These are phyloP conservation scores for Vaccinium darrowii DNA, from an alignment of 148 eudicot genomes.

Conservation along the genomic window DNA sequence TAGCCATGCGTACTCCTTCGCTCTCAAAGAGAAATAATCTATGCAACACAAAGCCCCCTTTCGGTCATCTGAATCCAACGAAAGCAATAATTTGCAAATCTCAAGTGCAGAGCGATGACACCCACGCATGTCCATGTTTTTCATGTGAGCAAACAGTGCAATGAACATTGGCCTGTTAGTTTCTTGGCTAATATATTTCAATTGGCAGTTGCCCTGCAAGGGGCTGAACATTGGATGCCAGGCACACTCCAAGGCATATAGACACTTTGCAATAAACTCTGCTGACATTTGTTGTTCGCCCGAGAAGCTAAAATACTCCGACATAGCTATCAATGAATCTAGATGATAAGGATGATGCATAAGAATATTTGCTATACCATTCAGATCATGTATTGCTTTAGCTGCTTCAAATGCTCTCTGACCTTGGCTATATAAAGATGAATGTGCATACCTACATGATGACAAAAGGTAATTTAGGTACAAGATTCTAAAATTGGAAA, in stretches of 20 bases:
- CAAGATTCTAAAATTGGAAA: neutral
- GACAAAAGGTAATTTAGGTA: constrained; percentile 7
- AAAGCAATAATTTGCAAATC: constrained; percentile 83
- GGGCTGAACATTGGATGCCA: constrained; percentile 94
- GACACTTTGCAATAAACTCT: constrained; percentile 67
- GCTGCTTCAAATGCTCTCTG: constrained; percentile 86
- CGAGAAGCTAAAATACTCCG: constrained; percentile 78
- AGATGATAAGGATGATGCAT: constrained; percentile 82
- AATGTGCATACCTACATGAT: constrained; percentile 65
- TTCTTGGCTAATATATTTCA: constrained; percentile 64
- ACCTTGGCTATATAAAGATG: constrained; percentile 67
- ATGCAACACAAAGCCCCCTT: constrained; percentile 79
- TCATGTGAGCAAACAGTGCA: constrained; percentile 79
- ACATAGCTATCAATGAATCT: constrained; percentile 78
- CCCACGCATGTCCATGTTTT: constrained; percentile 88
- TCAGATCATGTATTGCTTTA: constrained; percentile 78
- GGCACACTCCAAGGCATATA: constrained; percentile 94
- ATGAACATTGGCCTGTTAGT: constrained; percentile 66
- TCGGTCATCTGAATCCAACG: constrained; percentile 89
- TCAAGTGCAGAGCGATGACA: constrained; percentile 96
- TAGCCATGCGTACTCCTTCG: constrained; percentile 87
- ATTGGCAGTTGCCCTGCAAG: constrained; percentile 58
- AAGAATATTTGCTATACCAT: constrained; percentile 76
- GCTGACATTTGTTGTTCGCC: constrained; percentile 93
- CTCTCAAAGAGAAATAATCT: constrained; percentile 80